phyloP scores from a whole-genome alignment of 345 rosid species.

The Lepidium africanum region DNA sequence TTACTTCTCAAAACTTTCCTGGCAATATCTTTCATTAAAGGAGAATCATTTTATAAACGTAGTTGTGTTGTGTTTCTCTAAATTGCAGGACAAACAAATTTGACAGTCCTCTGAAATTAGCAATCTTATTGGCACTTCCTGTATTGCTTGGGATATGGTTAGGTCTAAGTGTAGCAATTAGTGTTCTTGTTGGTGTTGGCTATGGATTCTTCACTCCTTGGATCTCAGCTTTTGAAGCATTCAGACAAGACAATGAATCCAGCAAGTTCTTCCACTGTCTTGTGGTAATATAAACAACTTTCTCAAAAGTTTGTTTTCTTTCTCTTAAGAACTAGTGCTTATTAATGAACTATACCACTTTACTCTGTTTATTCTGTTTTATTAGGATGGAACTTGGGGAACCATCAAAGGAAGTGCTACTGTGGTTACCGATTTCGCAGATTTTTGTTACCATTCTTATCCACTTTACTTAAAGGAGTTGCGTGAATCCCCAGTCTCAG shows the following conservation, averaged over 20 bases:
- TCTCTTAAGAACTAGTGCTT: neutral
- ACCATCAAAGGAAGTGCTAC: conserved; percentile 70
- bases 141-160: conserved; percentile 63
- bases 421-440: conserved; percentile 64
- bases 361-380: neutral
- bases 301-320: neutral
- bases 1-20: too few relatives aligned
- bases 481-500: conserved; percentile 42
- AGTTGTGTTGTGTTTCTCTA: neutral
- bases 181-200: conserved; percentile 59
- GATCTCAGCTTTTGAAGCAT: conserved; percentile 84
- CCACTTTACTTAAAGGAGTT: conserved; percentile 56
- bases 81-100: conserved; percentile 48
- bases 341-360: neutral
- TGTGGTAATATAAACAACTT: conserved; percentile 35
- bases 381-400: conserved; percentile 85
- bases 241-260: conserved; percentile 48
- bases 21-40: neutral
- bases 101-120: conserved; percentile 57
- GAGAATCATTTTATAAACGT: neutral
- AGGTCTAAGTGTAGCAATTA: conserved; percentile 62
- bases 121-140: conserved; percentile 52
- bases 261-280: conserved; percentile 58
- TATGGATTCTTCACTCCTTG: conserved; percentile 83
- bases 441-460: conserved; percentile 68